Percentiles rank a stretch among this genome's conserved stretches.
Conservation (phyloP, 2,329 filamentous ascomycete species). For the Paecilomyces dactylethromorphus region DNA sequence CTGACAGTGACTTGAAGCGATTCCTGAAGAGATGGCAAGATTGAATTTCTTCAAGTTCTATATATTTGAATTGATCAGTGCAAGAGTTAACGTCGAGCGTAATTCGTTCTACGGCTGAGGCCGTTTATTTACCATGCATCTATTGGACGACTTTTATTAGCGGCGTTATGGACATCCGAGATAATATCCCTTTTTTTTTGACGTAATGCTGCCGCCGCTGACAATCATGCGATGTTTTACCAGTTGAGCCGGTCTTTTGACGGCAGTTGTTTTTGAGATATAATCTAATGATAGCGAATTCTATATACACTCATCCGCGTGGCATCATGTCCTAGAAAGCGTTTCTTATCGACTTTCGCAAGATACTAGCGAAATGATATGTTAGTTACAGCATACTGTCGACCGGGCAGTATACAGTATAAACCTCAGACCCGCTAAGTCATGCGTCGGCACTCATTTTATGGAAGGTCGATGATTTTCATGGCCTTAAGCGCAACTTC, state of each 20-base stretch:
- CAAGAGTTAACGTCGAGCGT: background rate
- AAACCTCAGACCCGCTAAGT: background rate
- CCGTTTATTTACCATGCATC: background rate
- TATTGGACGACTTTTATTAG: background rate
- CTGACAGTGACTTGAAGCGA: slow-evolving; percentile 49
- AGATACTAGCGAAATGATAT: background rate
- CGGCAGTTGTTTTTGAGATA: background rate
- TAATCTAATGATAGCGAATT: background rate
- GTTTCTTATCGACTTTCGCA: background rate
- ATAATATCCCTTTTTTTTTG: background rate
- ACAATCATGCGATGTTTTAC: background rate
- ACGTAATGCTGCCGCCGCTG: background rate
- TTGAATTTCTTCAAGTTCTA: slow-evolving; percentile 21
- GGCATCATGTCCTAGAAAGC: background rate
- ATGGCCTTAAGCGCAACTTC: background rate
- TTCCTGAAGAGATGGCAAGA: slow-evolving; percentile 56
- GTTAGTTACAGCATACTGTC: background rate
- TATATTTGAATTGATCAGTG: background rate
- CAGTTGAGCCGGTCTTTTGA: background rate
- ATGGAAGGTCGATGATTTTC: background rate
- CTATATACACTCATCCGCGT: background rate
- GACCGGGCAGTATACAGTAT: too few relatives aligned
- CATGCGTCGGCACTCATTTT: background rate
- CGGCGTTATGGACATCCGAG: background rate
- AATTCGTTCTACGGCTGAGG: background rate